These are phyloP conservation scores for Boechera divaricarpa DNA, from an alignment of 345 rosid genomes.

Conservation along the genomic window DNA sequence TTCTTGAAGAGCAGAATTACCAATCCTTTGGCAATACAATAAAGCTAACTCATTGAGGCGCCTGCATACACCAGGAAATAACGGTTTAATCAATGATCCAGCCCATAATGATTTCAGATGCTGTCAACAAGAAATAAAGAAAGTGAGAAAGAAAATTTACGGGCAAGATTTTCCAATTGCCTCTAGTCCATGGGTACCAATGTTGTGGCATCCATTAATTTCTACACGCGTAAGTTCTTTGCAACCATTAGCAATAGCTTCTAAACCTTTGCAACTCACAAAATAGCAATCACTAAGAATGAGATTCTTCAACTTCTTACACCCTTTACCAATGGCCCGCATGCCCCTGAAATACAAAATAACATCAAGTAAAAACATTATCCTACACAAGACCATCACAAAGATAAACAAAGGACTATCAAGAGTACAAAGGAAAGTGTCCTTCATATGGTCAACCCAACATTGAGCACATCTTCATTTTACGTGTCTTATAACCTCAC, in stretches of 20 bases:
- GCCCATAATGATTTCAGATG: not conserved
- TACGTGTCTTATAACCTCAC: not conserved
- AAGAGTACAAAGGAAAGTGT: constrained; percentile 12
- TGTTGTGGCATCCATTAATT: constrained; percentile 90
- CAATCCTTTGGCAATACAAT: constrained; percentile 84
- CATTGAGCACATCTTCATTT: not conserved
- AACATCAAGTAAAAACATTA: constrained; percentile 29
- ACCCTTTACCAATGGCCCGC: constrained; percentile 72
- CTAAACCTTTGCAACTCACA: constrained; percentile 79
- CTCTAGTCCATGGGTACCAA: constrained; percentile 81
- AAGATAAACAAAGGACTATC: constrained; percentile 14
- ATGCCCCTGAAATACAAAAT: constrained; percentile 69
- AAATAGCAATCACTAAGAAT: constrained; percentile 80
- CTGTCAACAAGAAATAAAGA: not conserved
- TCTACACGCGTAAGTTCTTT: constrained; percentile 80
- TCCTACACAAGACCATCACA: not conserved
- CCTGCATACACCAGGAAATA: constrained; percentile 52
- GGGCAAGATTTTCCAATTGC: constrained; percentile 81
- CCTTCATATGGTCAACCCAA: constrained; percentile 7
- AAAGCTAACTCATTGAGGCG: constrained; percentile 77
- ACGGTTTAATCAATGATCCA: constrained; percentile 5
- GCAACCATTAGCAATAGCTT: constrained; percentile 81
- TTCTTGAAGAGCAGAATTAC: constrained; percentile 68
- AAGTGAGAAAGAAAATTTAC: constrained; percentile 51
- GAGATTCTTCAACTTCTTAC: constrained; percentile 76